These are phyloP conservation scores for Thelephora terrestris DNA, from an alignment of 1,284 basidiomycete genomes.

Conservation along the genomic window DNA sequence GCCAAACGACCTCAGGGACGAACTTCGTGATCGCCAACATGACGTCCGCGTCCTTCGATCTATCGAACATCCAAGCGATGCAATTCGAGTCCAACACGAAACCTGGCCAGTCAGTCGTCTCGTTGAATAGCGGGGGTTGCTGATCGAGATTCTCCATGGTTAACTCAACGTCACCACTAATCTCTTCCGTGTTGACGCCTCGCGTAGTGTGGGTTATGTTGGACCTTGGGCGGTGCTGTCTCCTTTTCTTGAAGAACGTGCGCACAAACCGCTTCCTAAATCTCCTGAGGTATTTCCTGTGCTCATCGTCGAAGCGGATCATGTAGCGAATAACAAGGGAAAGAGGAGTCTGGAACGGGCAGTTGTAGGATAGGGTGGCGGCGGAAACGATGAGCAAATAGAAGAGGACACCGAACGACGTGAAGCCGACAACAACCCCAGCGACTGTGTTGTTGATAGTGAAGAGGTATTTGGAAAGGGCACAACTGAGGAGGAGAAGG, in stretches of 20 bases:
- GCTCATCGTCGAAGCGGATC: not conserved
- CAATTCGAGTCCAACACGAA: not conserved
- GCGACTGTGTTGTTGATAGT: not conserved
- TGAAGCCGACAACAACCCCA: not conserved
- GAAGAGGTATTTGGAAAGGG: not conserved
- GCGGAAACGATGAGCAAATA: not conserved
- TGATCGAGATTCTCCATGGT: not conserved
- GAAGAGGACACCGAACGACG: not conserved
- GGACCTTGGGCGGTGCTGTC: too few species aligned
- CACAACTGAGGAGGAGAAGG: too few species aligned
- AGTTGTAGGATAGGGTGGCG: not conserved
- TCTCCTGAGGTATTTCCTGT: not conserved
- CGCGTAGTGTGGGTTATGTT: too few species aligned
- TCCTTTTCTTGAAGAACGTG: too few species aligned
- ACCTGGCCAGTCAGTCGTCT: not conserved
- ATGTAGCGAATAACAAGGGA: not conserved
- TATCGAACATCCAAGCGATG: not conserved
- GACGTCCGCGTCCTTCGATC: not conserved
- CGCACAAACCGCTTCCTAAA: not conserved
- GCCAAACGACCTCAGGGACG: not conserved
- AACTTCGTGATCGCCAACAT: not conserved
- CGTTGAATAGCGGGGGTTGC: not conserved
- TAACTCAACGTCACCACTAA: not conserved
- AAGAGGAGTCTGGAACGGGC: constrained; percentile 4
- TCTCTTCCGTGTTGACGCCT: too few species aligned